Evolutionary conservation across 2,329 filamentous ascomycete genomes (phyloP), one percentile per base, ranked within the genome.

Genomic region (Fusarium incarnatum): DNA sequence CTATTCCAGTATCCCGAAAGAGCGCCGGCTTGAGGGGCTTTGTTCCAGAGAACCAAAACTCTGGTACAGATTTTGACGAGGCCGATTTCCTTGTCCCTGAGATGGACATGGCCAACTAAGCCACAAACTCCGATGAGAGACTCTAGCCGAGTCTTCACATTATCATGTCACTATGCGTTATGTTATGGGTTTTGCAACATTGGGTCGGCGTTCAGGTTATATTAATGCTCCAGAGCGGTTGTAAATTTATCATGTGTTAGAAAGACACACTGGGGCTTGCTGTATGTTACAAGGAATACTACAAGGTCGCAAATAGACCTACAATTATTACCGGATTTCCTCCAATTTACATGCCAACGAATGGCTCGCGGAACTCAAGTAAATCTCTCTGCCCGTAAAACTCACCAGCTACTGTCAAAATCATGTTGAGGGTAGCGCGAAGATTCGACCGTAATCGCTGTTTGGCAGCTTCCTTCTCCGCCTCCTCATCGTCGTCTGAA

Each of bases 311-410:
- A 40, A 56, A 18, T 9, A 56, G 56, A 67, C 60, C 60, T 64
- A 56, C 58, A 55, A 52, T 46, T 56, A 45, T 46, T 56, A 42
- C 48, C 41, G 9, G 34, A 25, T 44, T 8, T 47, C 37, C 55
- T 40, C 25, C 60, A 59, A 68, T 61, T 77, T 80, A 83, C 71
- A 84, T 77, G 34, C 81, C 81, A 23, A 83, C 81, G 73, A 89
- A 89, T 6, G 87, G 87, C 66, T 91, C 87, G 61, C 94, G 87
- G 67, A 91, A 92, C 74, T 92, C 89, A 50, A 98, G 85, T 67
- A 98, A 81, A 79, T 98, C 95, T 70, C 91, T 86, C 81, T 98
- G 95, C 2, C 95, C 94, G 80, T 94, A 98, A 71, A 92, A 89
- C 80, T 97, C 94, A 73, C 94, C 94, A 49, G 92, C 91, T 37